Evolutionary conservation across 768 basidiomycete species (phyloP), one percentile per base, ranked within the genome.

Genomic region (Tricholoma bakamatsutake): DNA sequence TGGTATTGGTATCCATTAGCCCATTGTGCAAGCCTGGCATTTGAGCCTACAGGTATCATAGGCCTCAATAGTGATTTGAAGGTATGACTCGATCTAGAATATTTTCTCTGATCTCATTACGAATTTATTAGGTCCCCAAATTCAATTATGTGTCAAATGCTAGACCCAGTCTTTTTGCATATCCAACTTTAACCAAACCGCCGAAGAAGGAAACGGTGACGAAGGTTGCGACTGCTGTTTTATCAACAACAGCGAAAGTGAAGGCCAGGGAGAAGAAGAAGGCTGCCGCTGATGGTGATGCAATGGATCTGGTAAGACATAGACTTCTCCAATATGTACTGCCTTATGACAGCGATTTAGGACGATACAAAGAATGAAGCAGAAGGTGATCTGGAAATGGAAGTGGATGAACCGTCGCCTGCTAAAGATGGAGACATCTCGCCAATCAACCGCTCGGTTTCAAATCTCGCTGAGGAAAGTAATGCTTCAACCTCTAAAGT

Each of bases 1-100:
- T 99, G 97, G 97, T 98, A 98, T 69, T 99, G 97, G 97, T 99
- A 95, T 73, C 97, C 97, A 33, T 76, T 98, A 27, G 93, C 94
- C 12, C 95, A 98, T 65, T 93, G 90, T 59, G 88, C 90, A 13
- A 90, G 88, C 63, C 74, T 99, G 60, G 88, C 95, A 2, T 98
- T 99, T 71, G 88, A 92, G 54, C 95, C 97, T 3, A 99, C 97
- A 12, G 94, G 88, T 8, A 87, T 99, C 54, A 93, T 99, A 63
- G 96, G 93, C 30, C 71, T 98, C 56, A 88, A 93, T 63, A 86
- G 81, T 58, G 83, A 94, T 58, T 74, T 98, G 50, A 88, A 90
- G 80, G 90, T 93, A 59, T 42, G 35, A n/a, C 17, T 17, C 13
- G 43, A 33, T 42, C 4, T 28, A 11, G 9, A 8, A 18, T 18